phyloP scores from a whole-genome alignment of 139 green algal species.

The Tetradesmus obliquus region DNA sequence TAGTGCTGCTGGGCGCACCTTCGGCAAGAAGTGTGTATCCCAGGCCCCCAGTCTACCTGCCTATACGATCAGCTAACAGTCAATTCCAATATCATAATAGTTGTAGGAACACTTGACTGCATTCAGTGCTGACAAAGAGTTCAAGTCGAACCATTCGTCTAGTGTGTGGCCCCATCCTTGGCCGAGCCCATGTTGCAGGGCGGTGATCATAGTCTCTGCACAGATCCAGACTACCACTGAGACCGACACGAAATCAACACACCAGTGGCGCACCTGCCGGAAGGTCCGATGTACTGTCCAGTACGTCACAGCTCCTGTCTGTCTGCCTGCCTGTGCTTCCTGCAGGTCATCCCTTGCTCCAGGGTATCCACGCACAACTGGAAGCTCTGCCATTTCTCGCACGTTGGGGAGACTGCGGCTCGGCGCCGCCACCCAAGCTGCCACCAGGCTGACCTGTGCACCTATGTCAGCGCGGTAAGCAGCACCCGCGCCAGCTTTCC shows the following conservation, averaged over 20 bases:
- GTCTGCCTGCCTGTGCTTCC: neutral
- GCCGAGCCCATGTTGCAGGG: neutral
- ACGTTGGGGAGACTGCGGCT: slow-evolving; percentile 28
- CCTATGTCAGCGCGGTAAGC: slow-evolving; percentile 27
- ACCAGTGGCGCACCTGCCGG: neutral
- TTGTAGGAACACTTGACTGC: too few species aligned
- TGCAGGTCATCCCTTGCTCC: slow-evolving; percentile 40
- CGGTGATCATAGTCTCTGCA: neutral
- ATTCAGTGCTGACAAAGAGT: neutral
- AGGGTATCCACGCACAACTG: slow-evolving; percentile 35
- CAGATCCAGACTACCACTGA: neutral
- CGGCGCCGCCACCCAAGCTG: slow-evolving; percentile 21
- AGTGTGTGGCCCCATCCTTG: neutral
- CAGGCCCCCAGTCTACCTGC: neutral
- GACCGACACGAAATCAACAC: neutral
- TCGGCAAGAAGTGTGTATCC: neutral
- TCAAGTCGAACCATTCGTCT: neutral
- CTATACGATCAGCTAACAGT: too few species aligned
- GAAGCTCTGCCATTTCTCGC: slow-evolving; percentile 39
- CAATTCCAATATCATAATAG: too few species aligned
- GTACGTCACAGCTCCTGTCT: neutral
- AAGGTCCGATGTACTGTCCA: neutral
- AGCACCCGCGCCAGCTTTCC: too few species aligned
- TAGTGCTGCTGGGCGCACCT: too few species aligned
- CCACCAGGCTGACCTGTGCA: slow-evolving; percentile 29